phyloP scores from a whole-genome alignment of 2,329 filamentous ascomycete species.

The Fusarium sp. region DNA sequence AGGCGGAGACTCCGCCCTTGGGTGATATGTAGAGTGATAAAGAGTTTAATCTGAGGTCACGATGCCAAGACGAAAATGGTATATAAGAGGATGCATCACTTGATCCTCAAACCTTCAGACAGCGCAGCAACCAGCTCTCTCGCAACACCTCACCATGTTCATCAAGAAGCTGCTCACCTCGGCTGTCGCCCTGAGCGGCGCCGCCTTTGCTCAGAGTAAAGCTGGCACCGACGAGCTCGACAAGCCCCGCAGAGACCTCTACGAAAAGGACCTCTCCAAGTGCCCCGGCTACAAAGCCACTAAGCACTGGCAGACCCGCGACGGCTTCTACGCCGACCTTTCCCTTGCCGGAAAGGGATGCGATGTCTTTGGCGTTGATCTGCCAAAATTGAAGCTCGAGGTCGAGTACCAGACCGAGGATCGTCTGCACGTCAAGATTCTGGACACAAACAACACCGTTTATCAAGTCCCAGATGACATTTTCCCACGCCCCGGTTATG shows the following conservation, averaged over 20 bases:
- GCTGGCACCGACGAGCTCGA: conserved; percentile 36
- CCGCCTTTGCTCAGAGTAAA: conserved; percentile 41
- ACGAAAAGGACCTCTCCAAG: conserved; percentile 41
- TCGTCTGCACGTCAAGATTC: conserved; percentile 79
- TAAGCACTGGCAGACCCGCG: conserved; percentile 67
- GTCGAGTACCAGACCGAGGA: conserved; percentile 66
- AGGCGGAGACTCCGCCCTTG: conserved; percentile 34
- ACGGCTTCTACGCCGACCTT: conserved; percentile 78
- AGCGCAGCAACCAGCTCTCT: conserved; percentile 15
- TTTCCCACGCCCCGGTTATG: conserved; percentile 66
- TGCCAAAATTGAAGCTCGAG: conserved; percentile 75
- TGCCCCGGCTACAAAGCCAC: conserved; percentile 80
- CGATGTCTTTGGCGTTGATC: conserved; percentile 84
- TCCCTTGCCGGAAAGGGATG: conserved; percentile 78
- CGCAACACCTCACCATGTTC: conserved; percentile 25
- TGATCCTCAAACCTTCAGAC: not conserved
- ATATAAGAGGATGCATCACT: conserved; percentile 20
- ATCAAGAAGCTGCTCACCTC: conserved; percentile 38
- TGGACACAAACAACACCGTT: conserved; percentile 77
- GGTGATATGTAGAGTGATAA: conserved; percentile 19
- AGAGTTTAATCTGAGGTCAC: not conserved
- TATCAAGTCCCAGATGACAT: conserved; percentile 82
- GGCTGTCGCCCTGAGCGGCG: conserved; percentile 28
- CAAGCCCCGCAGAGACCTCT: conserved; percentile 38
- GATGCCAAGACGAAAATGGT: conserved; percentile 2